A percentile compares a stretch with the other conserved stretches of the same genome.
Evolutionary conservation across 495 filamentous ascomycete species (phyloP).

Genomic region (Penicillium maclennaniae): DNA sequence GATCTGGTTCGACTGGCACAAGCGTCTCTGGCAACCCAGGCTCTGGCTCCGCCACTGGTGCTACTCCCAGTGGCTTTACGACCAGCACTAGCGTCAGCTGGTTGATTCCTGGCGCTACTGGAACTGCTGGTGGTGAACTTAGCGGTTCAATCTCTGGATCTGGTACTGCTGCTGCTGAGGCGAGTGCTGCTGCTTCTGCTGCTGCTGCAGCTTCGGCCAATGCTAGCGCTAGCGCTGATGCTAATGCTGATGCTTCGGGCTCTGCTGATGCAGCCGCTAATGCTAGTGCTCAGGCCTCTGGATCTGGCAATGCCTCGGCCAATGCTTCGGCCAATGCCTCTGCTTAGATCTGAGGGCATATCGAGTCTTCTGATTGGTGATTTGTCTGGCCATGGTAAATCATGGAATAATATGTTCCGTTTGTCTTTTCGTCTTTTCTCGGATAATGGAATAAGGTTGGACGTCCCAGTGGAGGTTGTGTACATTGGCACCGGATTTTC

Average conservation of each 20-base stretch:
- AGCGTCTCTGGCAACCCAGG: constrained; percentile 7
- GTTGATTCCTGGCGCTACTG: not conserved
- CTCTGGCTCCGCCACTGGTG: not conserved
- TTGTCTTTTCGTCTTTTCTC: not conserved
- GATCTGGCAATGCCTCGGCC: not conserved
- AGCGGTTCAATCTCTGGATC: not conserved
- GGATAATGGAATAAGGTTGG: not conserved
- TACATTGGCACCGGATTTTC: not conserved
- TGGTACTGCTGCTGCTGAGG: not conserved
- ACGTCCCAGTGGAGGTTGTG: not conserved
- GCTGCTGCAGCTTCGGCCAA: not conserved
- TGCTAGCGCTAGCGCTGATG: not conserved
- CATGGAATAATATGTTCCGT: not conserved
- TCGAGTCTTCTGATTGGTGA: too few relatives aligned
- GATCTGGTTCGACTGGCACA: constrained; percentile 12
- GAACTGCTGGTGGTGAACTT: too few relatives aligned
- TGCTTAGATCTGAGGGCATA: too few relatives aligned
- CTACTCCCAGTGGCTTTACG: not conserved
- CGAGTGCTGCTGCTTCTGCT: too few relatives aligned
- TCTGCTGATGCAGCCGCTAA: not conserved
- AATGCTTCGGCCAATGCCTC: not conserved
- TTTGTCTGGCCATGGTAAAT: not conserved
- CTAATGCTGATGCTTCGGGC: not conserved
- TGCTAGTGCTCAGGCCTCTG: not conserved
- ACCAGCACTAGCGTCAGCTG: not conserved